Evolutionary conservation across 208 protist species (phyloP), one percentile per base, ranked within the genome.

Genomic region (Leishmania major): DNA sequence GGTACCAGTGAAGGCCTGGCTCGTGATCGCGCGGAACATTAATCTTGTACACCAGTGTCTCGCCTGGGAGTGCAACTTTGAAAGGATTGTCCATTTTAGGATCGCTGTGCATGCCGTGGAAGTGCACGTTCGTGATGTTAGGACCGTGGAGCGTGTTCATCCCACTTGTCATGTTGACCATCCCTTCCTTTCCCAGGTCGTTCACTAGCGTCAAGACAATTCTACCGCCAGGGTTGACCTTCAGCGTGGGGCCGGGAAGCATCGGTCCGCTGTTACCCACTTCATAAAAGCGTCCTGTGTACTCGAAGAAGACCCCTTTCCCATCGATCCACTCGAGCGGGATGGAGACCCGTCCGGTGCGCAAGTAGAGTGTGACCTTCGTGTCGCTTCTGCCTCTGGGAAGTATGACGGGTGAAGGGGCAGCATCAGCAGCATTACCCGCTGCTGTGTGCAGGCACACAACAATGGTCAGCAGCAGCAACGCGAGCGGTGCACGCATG

Each of bases 1-100:
- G 96, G 71, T 97, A 97, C 90, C 94, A 97, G 78, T 97, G 91
- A 43, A 96, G 71, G 59, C 96, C 94, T 57, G 92, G 91, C 79
- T 92, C 78, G 72, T 98, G 94, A 60, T 93, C 86, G 40, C 87
- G 85, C 17, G 88, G 90, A 28, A 98, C 89, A 25, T 35, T 62
- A n/a, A 97, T 83, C 78, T 89, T 91, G 87, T 97, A 98, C 35
- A 83, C 80, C 49, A 90, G 81, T 43, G 79, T 84, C 35, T 89
- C 79, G 5, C 91, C 89, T 28, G 91, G 88, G 15, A 60, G 40
- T 45, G 86, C 84, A 3, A 85, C 79, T n/a, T 77, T 90, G 81
- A 96, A 96, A 17, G 92, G 89, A 78, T 96, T 81, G 82, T 96
- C 93, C 13, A 94, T 81, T 43, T 45, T 74, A 22, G 93, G 93